phyloP scores from a whole-genome alignment of 495 filamentous ascomycete species.

The Penicillium tannophilum region DNA sequence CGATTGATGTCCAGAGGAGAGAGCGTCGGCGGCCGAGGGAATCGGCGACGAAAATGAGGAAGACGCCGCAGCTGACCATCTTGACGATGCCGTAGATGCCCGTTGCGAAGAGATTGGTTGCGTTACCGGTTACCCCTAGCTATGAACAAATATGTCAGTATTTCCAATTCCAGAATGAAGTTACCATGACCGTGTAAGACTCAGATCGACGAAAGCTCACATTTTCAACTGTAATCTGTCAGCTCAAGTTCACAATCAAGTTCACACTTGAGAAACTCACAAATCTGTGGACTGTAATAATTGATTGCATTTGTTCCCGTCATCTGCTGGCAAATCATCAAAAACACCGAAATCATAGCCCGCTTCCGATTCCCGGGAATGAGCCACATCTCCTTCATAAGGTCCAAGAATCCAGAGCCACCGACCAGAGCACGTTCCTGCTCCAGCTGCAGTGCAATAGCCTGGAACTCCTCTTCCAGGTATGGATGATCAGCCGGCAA shows the following conservation, averaged over 20 bases:
- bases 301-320: slow-evolving; percentile 69
- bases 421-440: slow-evolving; percentile 64
- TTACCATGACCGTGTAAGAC: not conserved
- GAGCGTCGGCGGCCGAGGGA: slow-evolving; percentile 69
- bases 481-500: slow-evolving; percentile 61
- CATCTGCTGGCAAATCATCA: slow-evolving; percentile 76
- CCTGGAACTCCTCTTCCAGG: slow-evolving; percentile 64
- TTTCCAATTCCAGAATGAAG: not conserved
- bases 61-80: slow-evolving; percentile 59
- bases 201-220: slow-evolving; percentile 15
- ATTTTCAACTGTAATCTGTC: slow-evolving; percentile 22
- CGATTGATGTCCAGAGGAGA: slow-evolving; percentile 73
- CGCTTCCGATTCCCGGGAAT: slow-evolving; percentile 67
- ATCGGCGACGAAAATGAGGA: slow-evolving; percentile 72
- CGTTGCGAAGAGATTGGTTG: slow-evolving; percentile 54
- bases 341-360: slow-evolving; percentile 53
- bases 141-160: slow-evolving; percentile 5
- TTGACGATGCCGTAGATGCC: slow-evolving; percentile 58
- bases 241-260: not conserved
- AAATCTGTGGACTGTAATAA: slow-evolving; percentile 75
- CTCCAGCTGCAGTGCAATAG: slow-evolving; percentile 67
- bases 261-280: slow-evolving; percentile 36
- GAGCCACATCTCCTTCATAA: slow-evolving; percentile 72
- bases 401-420: slow-evolving; percentile 62
- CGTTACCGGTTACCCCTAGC: slow-evolving; percentile 49